Evolutionary conservation across 208 protist genomes (phyloP).

Genomic region (Wallacemonas sp.): DNA sequence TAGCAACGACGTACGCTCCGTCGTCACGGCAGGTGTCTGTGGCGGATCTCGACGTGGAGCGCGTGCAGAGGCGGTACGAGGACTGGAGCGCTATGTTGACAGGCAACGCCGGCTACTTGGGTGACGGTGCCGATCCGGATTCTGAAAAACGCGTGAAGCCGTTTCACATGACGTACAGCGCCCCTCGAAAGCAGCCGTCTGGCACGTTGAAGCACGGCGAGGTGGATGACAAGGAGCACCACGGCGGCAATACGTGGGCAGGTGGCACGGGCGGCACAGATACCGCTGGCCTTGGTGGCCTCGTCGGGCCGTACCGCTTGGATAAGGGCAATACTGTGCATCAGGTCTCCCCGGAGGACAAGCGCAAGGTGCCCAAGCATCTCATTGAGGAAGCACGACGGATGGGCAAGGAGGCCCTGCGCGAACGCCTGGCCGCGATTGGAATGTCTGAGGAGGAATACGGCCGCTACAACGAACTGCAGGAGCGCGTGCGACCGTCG

Average conservation of each 20-base stretch:
- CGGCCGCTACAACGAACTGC: constrained; percentile 50
- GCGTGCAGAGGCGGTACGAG: constrained; percentile 62
- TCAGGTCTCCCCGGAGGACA: constrained; percentile 88
- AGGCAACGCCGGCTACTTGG: constrained; percentile 38
- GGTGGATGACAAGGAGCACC: constrained; percentile 88
- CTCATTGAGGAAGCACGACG: constrained; percentile 70
- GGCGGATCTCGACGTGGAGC: constrained; percentile 51
- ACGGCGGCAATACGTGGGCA: constrained; percentile 92
- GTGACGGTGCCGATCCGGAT: constrained; percentile 22
- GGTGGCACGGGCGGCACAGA: constrained; percentile 89
- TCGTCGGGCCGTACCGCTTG: constrained; percentile 88
- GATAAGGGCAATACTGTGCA: constrained; percentile 85
- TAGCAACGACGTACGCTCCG: constrained; percentile 27
- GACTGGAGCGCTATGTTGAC: constrained; percentile 50
- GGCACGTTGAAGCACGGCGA: constrained; percentile 88
- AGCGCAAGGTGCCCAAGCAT: constrained; percentile 77
- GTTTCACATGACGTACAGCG: constrained; percentile 75
- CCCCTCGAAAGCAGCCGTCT: constrained; percentile 60
- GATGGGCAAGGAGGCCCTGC: constrained; percentile 77
- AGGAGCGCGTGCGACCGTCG: constrained; percentile 59
- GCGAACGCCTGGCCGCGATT: constrained; percentile 66
- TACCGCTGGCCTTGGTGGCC: constrained; percentile 82
- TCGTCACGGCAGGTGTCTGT: constrained; percentile 26
- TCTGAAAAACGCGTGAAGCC: constrained; percentile 25
- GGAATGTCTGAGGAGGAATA: constrained; percentile 75